Base-by-base conservation (phyloP, 148 eudicot species). In the Rhododendron ferrugineum region DNA sequence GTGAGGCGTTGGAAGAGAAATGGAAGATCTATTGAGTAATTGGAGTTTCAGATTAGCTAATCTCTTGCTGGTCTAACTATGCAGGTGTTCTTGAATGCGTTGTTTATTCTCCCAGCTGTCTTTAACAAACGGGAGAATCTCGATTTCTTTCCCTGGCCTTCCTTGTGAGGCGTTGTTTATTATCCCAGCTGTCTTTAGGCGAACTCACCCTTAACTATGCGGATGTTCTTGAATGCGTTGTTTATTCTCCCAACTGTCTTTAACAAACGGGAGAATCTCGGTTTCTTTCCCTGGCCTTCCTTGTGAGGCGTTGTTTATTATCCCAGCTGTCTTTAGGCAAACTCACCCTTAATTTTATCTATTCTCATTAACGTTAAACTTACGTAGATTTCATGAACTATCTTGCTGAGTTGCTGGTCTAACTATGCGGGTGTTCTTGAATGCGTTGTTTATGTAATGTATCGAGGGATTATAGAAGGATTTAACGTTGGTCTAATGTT, bases 1-100 rank as follows among this genome's bases (percentile, higher is more conserved):
- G 62, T 44, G 66, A 81, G 40, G 83, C 72, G 37, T 30, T 81
- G 73, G 83, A 81, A 81, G n/a, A 56, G 37, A 81, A 81, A 68
- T 81, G 83, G 83, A 81, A 81, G 40, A 81, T 81, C 56, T 62
- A 8, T 58, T 81, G 66, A 26, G 37, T 36, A 36, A 46, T 64
- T 64, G 72, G 32, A 64, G 30, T 26, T 64, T 64, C 32, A 56
- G 62, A 56, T 54, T 22, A 22, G 64, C 64, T 58, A 20, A 58
- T 58, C 26, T 58, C 9, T 58, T 58, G 26, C 64, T 58, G 26
- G 5, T 20, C 64, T 58, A 58, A 20, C 64, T 58, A 20, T 20
- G 64, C n/a, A 10, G 23, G 64, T 58, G 64, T 58, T 58, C 22
- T 20, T 58, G 64, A 58, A 58, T 58, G 64, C n/a, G n/a, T 22